Conservation (phyloP, 2,329 filamentous ascomycete genomes). For the Eutypella sp. region DNA sequence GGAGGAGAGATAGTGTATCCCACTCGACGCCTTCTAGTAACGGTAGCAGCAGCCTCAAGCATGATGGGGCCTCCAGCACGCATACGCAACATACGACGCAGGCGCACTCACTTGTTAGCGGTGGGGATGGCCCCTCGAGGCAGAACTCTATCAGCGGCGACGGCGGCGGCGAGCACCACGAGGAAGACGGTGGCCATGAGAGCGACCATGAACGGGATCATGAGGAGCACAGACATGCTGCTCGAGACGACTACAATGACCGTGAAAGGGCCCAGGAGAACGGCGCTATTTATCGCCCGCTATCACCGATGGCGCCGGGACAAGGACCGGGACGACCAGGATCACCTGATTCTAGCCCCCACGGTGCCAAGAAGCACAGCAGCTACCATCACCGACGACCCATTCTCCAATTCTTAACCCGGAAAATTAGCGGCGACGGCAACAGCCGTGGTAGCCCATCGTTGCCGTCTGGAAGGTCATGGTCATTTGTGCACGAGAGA, state of each 20-base stretch:
- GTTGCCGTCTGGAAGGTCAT: neutral
- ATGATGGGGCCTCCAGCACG: slow-evolving; percentile 22
- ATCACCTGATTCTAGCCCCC: neutral
- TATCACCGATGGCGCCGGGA: too few relatives aligned
- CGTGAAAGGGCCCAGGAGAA: too few relatives aligned
- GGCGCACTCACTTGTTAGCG: slow-evolving; percentile 8
- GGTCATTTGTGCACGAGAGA: neutral
- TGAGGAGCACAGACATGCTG: neutral
- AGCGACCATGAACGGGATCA: neutral
- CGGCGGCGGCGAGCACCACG: neutral
- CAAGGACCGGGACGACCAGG: neutral
- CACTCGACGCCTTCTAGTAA: slow-evolving; percentile 32
- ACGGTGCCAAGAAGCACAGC: neutral
- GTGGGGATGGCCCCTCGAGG: slow-evolving; percentile 18
- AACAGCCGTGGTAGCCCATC: neutral
- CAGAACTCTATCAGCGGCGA: neutral
- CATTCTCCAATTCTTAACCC: neutral
- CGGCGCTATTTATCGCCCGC: too few relatives aligned
- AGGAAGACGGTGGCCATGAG: neutral
- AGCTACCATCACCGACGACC: neutral
- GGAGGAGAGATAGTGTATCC: slow-evolving; percentile 37
- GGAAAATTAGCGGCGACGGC: neutral
- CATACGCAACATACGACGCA: slow-evolving; percentile 14
- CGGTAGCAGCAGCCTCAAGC: slow-evolving; percentile 21
- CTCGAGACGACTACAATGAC: too few relatives aligned